Conservation (phyloP, 345 rosid genomes). For the Anacardium occidentale region DNA sequence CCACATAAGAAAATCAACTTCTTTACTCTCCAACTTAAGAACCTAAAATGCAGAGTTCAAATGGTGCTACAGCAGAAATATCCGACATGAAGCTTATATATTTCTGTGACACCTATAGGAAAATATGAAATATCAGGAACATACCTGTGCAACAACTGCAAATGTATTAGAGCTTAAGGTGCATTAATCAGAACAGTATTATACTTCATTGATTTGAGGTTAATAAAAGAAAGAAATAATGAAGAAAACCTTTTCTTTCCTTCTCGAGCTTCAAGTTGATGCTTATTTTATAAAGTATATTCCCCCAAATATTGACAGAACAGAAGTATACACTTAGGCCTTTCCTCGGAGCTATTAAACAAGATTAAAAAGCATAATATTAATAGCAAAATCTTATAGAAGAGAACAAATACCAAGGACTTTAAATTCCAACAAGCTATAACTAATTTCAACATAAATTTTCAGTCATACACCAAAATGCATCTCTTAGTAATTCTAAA, state of each 20-base stretch:
- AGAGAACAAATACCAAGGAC: not conserved
- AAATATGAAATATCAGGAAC: not conserved
- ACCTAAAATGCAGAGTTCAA: too few species aligned
- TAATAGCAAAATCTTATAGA: constrained; percentile 16
- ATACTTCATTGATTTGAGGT: not conserved
- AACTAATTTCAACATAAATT: constrained; percentile 5
- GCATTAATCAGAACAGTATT: not conserved
- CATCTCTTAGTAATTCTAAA: constrained; percentile 9
- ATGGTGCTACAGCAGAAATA: too few species aligned
- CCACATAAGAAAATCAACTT: constrained; percentile 39
- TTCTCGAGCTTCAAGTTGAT: not conserved
- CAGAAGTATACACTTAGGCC: constrained; percentile 25
- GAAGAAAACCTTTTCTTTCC: not conserved
- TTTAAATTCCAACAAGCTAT: not conserved
- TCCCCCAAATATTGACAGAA: constrained; percentile 13
- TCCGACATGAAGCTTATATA: too few species aligned
- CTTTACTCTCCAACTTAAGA: constrained; percentile 16
- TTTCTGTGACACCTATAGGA: constrained; percentile 1
- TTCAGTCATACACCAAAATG: not conserved
- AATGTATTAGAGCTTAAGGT: not conserved
- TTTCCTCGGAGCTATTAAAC: constrained; percentile 54
- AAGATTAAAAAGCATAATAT: constrained; percentile 23
- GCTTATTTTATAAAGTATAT: not conserved
- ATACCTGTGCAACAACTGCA: not conserved
- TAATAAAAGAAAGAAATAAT: not conserved